A percentile compares a stretch with the other conserved stretches of the same genome.
Conservation (phyloP, 2,329 filamentous ascomycete species). For the Sclerotiophoma versabilis region DNA sequence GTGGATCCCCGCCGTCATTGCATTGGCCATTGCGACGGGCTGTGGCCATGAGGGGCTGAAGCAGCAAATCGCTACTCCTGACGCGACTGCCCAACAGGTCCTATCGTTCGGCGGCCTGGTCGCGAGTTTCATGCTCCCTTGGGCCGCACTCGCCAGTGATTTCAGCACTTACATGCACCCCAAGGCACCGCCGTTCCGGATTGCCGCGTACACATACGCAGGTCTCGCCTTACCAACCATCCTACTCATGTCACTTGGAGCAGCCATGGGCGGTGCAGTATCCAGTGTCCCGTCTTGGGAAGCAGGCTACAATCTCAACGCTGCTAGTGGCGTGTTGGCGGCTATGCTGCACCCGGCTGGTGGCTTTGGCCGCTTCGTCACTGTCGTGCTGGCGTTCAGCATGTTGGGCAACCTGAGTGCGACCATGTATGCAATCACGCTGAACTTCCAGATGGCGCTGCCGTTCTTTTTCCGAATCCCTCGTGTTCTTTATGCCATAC, state of each 20-base stretch:
- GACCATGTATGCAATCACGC: conserved; percentile 67
- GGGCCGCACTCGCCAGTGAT: conserved; percentile 65
- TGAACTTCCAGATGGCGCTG: conserved; percentile 70
- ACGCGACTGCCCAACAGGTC: conserved; percentile 56
- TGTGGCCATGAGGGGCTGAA: conserved; percentile 60
- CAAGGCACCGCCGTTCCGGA: conserved; percentile 56
- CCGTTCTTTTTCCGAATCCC: conserved; percentile 64
- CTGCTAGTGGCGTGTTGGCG: conserved; percentile 65
- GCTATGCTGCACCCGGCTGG: conserved; percentile 66
- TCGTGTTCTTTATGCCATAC: conserved; percentile 64
- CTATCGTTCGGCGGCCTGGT: conserved; percentile 67
- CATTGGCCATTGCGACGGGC: conserved; percentile 63
- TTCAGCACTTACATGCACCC: conserved; percentile 68
- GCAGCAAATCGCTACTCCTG: conserved; percentile 56
- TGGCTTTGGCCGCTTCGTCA: conserved; percentile 68
- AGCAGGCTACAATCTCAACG: conserved; percentile 61
- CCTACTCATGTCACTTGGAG: conserved; percentile 68
- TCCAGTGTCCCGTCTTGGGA: conserved; percentile 62
- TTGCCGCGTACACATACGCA: conserved; percentile 65
- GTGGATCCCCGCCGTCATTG: conserved; percentile 63
- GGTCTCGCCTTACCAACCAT: conserved; percentile 64
- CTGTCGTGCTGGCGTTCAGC: conserved; percentile 61
- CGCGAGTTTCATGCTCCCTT: conserved; percentile 70
- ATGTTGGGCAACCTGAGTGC: conserved; percentile 67
- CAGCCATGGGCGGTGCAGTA: conserved; percentile 68